Evolutionary conservation across 2,329 filamentous ascomycete genomes (phyloP), one percentile per base, ranked within the genome.

Genomic region (Nothopassalora personata): DNA sequence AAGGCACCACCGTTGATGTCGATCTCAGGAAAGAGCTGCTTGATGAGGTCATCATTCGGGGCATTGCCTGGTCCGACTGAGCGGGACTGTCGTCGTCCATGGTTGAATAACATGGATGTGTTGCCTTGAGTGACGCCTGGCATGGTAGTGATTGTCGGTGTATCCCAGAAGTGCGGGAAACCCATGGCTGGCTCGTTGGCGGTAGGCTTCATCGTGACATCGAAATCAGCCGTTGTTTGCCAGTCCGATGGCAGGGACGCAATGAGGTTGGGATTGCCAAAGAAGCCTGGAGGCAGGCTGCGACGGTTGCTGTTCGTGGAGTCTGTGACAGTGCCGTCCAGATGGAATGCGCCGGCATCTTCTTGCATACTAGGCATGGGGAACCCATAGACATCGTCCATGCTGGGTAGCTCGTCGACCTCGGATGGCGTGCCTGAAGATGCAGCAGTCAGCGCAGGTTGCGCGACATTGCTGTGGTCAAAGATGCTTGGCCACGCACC

Each of bases 371-470:
- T 70, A 18, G 68, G 68, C 70, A 70, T 72, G 10, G 61, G 59
- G 19, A 67, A 66, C 13, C 63, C 64, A 56, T 66, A 70, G 9
- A 67, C 50, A 18, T 74, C 72, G 49, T 74, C 71, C 53, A 69
- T 67, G 6, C 61, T 61, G n/a, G 72, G 69, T 15, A 72, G 64
- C 55, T 74, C 72, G 51, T 74, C 72, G 33, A 73, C 64, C 50
- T 74, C 72, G 18, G 72, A 74, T 53, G 72, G 69, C 5, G 72
- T 73, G n/a, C 70, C 71, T 19, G 72, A 74, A 7, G 72, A 74
- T n/a, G 71, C 70, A 46, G 71, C 68, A 30, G 72, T 73, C 60
- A 74, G 60, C 15, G 72, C 72, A 53, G 72, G 72, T 61, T 74
- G 72, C n/a, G 65, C 63, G 43, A 66, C 33, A 54, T 59, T 63